Conservation (phyloP, 2,329 filamentous ascomycete species). For the Corniculantispora saksenae region DNA sequence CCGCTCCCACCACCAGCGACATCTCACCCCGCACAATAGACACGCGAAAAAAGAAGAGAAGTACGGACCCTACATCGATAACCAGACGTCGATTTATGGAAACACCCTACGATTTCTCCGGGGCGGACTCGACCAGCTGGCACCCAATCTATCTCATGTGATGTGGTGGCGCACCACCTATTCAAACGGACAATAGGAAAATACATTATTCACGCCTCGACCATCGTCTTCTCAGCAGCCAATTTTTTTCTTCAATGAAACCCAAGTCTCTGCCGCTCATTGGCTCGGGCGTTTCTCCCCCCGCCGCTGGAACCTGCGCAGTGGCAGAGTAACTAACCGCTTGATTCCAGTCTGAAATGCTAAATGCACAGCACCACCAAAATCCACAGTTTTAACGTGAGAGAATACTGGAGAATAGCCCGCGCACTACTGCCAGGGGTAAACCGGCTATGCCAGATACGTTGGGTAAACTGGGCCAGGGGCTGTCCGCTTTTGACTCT, state of each 20-base stretch:
- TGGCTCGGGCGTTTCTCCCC: too few species aligned
- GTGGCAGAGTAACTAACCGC: too few species aligned
- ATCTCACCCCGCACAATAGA: neutral
- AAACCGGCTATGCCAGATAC: neutral
- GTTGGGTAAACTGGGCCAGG: neutral
- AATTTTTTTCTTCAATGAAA: too few species aligned
- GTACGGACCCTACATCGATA: neutral
- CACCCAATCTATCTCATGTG: too few species aligned
- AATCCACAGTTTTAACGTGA: neutral
- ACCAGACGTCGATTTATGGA: neutral
- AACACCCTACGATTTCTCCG: neutral
- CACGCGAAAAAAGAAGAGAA: neutral
- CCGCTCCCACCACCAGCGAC: too few species aligned
- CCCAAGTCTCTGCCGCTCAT: too few species aligned
- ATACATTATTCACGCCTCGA: too few species aligned
- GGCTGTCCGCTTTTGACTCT: neutral
- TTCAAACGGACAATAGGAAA: too few species aligned
- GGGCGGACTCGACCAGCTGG: too few species aligned
- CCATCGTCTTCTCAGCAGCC: too few species aligned
- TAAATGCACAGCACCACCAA: neutral
- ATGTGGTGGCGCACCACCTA: too few species aligned
- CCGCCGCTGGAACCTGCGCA: too few species aligned
- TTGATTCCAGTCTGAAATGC: neutral
- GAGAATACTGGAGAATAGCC: neutral
- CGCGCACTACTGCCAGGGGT: neutral